phyloP scores from a whole-genome alignment of 148 eudicot genomes.

The Selenicereus undatus region DNA sequence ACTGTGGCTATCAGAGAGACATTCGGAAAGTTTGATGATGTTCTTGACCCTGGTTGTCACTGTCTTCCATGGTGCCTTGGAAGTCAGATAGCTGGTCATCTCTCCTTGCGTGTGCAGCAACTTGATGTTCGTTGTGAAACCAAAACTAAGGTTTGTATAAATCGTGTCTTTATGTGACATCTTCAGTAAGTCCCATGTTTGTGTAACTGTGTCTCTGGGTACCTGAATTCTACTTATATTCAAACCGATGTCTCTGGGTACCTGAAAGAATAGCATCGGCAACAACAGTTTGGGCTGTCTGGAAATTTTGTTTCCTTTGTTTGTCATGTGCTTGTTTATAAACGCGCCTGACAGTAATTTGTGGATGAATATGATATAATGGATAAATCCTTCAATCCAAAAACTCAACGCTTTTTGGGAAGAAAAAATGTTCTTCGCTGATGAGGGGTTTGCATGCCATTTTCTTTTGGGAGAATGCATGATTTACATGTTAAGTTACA shows the following conservation, averaged over 20 bases:
- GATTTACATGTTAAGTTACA: neutral
- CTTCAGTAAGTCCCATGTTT: neutral
- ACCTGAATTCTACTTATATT: slow-evolving; percentile 6
- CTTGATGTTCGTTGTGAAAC: slow-evolving; percentile 76
- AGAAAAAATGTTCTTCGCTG: neutral
- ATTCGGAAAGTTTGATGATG: slow-evolving; percentile 55
- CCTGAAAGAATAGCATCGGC: no score
- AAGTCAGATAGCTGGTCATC: slow-evolving; percentile 52
- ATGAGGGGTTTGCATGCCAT: neutral
- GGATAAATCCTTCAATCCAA: neutral
- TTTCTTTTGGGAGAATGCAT: neutral
- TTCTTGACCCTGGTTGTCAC: slow-evolving; percentile 74
- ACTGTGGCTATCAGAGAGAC: slow-evolving; percentile 55
- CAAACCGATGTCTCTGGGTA: neutral
- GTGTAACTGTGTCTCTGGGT: neutral
- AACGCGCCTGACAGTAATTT: neutral
- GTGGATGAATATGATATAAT: neutral
- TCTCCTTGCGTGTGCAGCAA: slow-evolving; percentile 63
- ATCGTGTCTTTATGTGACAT: neutral
- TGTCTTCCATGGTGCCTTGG: slow-evolving; percentile 66
- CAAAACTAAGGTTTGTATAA: slow-evolving; percentile 48
- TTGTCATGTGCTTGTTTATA: neutral
- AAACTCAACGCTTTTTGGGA: neutral
- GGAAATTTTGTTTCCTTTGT: neutral
- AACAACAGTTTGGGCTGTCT: neutral